Evolutionary conservation across 495 filamentous ascomycete species (phyloP).

Genomic region (Neurospora intermedia): DNA sequence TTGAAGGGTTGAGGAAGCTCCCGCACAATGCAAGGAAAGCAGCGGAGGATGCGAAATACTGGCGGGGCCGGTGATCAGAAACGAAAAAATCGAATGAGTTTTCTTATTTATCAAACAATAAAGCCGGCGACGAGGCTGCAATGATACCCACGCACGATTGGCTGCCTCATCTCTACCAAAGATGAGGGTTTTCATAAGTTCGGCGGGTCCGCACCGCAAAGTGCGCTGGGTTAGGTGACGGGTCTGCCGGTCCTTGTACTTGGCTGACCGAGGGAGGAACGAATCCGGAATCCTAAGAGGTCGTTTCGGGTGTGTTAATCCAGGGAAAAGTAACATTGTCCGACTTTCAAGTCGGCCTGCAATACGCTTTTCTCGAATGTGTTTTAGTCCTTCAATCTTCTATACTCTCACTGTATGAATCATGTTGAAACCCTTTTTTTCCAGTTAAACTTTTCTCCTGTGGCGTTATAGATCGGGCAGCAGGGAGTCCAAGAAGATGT

Average conservation of each 20-base stretch:
- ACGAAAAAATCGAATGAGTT: background rate
- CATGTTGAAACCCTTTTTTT: background rate
- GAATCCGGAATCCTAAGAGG: background rate
- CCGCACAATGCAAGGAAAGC: background rate
- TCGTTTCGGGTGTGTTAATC: background rate
- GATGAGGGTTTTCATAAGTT: background rate
- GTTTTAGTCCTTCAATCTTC: background rate
- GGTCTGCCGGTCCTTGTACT: background rate
- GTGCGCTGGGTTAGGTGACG: background rate
- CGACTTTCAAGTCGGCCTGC: background rate
- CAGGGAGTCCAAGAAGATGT: too few species aligned
- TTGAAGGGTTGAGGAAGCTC: background rate
- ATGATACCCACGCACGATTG: background rate
- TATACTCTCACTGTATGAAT: background rate
- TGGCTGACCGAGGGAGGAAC: background rate
- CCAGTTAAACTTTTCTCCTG: background rate
- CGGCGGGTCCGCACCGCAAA: background rate
- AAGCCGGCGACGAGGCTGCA: background rate
- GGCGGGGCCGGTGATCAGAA: background rate
- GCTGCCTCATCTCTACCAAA: background rate
- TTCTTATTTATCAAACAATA: background rate
- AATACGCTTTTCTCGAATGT: background rate
- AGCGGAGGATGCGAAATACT: background rate
- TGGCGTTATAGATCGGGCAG: background rate
- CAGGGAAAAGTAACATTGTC: background rate